Percentiles rank a stretch among this genome's conserved stretches.
Conservation (phyloP, 768 basidiomycete species). For the Chalciporus pseudorubinellus region DNA sequence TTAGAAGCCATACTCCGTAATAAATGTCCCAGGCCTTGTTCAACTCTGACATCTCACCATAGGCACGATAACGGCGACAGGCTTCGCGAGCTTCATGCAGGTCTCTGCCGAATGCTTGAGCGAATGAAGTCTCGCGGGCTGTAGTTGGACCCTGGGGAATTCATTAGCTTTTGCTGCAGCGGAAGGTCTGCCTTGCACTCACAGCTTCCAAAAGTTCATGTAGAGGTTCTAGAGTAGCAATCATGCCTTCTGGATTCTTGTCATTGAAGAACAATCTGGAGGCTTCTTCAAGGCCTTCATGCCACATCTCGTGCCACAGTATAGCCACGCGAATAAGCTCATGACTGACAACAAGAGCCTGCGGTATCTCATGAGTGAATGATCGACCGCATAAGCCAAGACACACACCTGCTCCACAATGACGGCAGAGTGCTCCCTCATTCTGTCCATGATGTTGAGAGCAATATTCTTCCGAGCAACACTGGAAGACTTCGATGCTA, state of each 20-base stretch:
- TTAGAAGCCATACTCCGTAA: slow-evolving; percentile 62
- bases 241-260: slow-evolving; percentile 97
- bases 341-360: slow-evolving; percentile 86
- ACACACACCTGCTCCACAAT: slow-evolving; percentile 82
- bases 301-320: slow-evolving; percentile 98
- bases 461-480: slow-evolving; percentile 78
- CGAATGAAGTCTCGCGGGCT: slow-evolving; percentile 90
- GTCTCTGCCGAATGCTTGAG: slow-evolving; percentile 90
- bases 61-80: slow-evolving; percentile 78
- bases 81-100: slow-evolving; percentile 90
- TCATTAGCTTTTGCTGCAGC: slow-evolving; percentile 1
- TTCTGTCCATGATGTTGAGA: slow-evolving; percentile 81
- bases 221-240: slow-evolving; percentile 84
- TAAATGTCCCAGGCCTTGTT: slow-evolving; percentile 99
- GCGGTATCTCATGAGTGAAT: slow-evolving; percentile 3
- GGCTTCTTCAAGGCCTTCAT: slow-evolving; percentile 97
- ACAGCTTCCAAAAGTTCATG: slow-evolving; percentile 91
- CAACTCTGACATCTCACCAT: slow-evolving; percentile 84
- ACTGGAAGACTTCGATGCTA: slow-evolving; percentile 95
- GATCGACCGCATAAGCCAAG: not conserved
- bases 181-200: slow-evolving; percentile 20
- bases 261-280: slow-evolving; percentile 96
- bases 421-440: slow-evolving; percentile 84
- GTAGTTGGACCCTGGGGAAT: slow-evolving; percentile 81
- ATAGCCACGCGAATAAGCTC: slow-evolving; percentile 98